Percentiles rank a stretch among this genome's conserved stretches.
phyloP scores from a whole-genome alignment of 306 rosid genomes.

The Datisca glomerata region DNA sequence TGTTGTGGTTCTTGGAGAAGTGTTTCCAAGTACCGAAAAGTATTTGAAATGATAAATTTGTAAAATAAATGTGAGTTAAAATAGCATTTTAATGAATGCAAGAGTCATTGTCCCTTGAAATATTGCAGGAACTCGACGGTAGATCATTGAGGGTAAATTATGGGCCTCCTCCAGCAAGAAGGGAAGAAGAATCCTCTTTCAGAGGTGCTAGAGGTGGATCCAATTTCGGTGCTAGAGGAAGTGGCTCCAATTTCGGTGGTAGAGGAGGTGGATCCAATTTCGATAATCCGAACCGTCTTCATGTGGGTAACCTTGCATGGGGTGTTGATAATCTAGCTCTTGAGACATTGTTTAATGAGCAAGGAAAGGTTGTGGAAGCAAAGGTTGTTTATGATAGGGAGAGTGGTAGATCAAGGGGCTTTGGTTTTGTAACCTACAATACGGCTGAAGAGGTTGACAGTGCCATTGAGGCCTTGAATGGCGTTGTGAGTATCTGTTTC shows the following conservation, averaged over 20 bases:
- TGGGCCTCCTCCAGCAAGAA: constrained; percentile 74
- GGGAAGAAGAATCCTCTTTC: constrained; percentile 34
- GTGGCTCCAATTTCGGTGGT: constrained; percentile 4
- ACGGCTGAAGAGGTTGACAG: constrained; percentile 53
- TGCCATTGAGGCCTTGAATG: constrained; percentile 73
- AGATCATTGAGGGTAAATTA: constrained; percentile 68
- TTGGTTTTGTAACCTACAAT: constrained; percentile 75
- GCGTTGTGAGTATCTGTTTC: constrained; percentile 47
- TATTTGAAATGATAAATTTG: no score
- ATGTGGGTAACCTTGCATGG: constrained; percentile 91
- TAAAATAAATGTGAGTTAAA: no score
- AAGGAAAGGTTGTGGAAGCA: constrained; percentile 80
- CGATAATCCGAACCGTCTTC: constrained; percentile 39
- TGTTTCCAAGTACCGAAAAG: no score
- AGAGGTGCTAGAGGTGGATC: constrained; percentile 22
- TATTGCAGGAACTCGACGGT: constrained; percentile 72
- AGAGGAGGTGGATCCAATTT: background rate
- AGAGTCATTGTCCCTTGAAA: no score
- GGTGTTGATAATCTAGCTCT: constrained; percentile 75
- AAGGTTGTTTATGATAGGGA: constrained; percentile 87
- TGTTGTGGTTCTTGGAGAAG: no score
- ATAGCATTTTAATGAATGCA: no score
- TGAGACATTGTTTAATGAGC: constrained; percentile 57
- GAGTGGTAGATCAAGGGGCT: constrained; percentile 92
- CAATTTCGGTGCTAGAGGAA: constrained; percentile 8